Base-by-base conservation (phyloP, 345 rosid species). In the Crucihimalaya himalaica region DNA sequence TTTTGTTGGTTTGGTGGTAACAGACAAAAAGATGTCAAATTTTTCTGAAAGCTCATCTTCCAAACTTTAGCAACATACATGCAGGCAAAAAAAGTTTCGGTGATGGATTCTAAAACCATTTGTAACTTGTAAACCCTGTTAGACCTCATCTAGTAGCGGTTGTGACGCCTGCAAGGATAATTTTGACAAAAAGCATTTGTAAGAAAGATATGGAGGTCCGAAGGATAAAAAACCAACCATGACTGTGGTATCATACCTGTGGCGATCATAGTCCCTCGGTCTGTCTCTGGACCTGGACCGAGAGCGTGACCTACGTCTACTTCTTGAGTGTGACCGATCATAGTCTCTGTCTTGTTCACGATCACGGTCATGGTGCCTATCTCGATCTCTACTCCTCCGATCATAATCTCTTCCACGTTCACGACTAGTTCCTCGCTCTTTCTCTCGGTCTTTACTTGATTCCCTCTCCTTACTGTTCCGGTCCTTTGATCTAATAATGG, bases 221-320 rank as follows among this genome's bases (percentile, higher is more conserved):
- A 32, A 7, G 28, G 45, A 60, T 4, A 6, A 8, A 7, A 19
- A 45, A 23, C 2, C 29, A 59, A 58, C 20, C 10, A 31, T 45
- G n/a, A 31, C 27, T 16, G 20, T 27, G 37, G 56, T 68, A 40
- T 40, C 54, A 39, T 79, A 90, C 97, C 97, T 88, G 85, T 79
- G 96, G 70, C 89, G 89, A 67, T 90, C 93, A 82, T 87, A 79
- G 71, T 93, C 96, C 80, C 97, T 83, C 2, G 89, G 68, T 46
- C 74, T 90, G 68, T 93, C 98, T 79, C 60, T 82, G n/a, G 98
- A 93, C 54, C 93, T 83, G 35, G 98, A 93, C 9, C 93, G 85
- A 23, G 97, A 92, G 28, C 88, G 96, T 0, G 98, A 93, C 73
- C 96, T 85, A 55, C 79, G 90, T 29, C 81, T 84, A 67, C 81